A percentile compares a stretch with the other conserved stretches of the same genome.
These are phyloP conservation scores for Sugiyamaella grinbergsii DNA, from an alignment of 1,139 yeast species.

Conservation along the genomic window DNA sequence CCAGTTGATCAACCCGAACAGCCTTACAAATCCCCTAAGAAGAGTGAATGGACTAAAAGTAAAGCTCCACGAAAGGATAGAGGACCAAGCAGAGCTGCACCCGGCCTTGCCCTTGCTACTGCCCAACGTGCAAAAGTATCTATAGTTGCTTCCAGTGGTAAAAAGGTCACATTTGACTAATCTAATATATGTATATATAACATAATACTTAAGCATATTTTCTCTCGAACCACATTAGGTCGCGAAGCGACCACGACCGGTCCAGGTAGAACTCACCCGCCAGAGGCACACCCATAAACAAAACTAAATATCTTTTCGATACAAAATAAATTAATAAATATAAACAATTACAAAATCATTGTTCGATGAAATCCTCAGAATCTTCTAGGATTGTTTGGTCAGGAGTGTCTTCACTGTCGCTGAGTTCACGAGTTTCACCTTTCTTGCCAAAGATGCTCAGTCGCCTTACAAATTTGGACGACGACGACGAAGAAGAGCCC, in stretches of 20 bases:
- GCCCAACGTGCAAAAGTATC: constrained; percentile 93
- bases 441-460: constrained; percentile 39
- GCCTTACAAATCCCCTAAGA: background rate
- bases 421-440: constrained; percentile 26
- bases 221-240: no score
- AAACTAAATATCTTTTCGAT: constrained; percentile 1
- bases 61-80: constrained; percentile 7
- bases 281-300: no score
- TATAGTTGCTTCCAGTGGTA: constrained; percentile 88
- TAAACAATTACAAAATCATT: background rate
- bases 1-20: background rate
- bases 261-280: no score
- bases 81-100: constrained; percentile 45
- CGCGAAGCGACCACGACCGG: no score
- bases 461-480: constrained; percentile 37
- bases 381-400: constrained; percentile 29
- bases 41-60: constrained; percentile 1
- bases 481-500: constrained; percentile 25
- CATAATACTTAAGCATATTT: no score
- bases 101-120: constrained; percentile 83
- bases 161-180: constrained; percentile 67
- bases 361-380: constrained; percentile 9
- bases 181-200: no score
- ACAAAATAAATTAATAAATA: constrained; percentile 13
- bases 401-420: constrained; percentile 25